phyloP scores from a whole-genome alignment of 2,329 filamentous ascomycete species.

The Lachnellula occidentalis region DNA sequence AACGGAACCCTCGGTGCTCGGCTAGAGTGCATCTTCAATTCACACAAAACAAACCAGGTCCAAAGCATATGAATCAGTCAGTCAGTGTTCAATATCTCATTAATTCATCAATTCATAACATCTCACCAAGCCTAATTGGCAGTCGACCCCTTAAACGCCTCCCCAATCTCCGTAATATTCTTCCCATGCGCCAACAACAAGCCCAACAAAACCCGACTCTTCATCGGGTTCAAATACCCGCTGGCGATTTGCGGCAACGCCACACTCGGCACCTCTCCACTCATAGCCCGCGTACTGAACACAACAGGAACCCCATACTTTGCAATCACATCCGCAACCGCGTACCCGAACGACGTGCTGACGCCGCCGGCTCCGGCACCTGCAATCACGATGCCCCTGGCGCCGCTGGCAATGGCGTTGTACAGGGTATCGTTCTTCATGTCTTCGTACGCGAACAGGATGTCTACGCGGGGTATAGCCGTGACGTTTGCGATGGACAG shows the following conservation, averaged over 20 bases:
- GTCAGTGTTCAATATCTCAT: no score
- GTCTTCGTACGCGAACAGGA: slow-evolving; percentile 51
- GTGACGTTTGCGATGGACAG: slow-evolving; percentile 36
- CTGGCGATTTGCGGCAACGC: slow-evolving; percentile 34
- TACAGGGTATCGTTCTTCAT: slow-evolving; percentile 43
- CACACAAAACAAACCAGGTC: no score
- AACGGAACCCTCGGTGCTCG: no score
- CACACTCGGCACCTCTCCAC: slow-evolving; percentile 33
- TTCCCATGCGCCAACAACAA: slow-evolving; percentile 19
- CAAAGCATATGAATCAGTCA: no score
- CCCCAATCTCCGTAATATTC: slow-evolving; percentile 19
- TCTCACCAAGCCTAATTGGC: neutral
- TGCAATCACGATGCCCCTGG: slow-evolving; percentile 49
- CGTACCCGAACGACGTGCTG: slow-evolving; percentile 34
- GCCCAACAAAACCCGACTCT: slow-evolving; percentile 45
- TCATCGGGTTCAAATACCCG: slow-evolving; percentile 51
- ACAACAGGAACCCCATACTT: slow-evolving; percentile 45
- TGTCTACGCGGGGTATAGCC: slow-evolving; percentile 48
- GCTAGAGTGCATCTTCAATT: no score
- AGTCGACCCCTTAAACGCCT: slow-evolving; percentile 10
- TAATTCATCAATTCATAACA: no score
- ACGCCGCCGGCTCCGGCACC: slow-evolving; percentile 50
- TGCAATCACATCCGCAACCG: slow-evolving; percentile 40
- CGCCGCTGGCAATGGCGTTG: slow-evolving; percentile 44
- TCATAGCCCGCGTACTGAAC: slow-evolving; percentile 45